Conservation (phyloP, 306 rosid species). For the Ormosia emarginata region DNA sequence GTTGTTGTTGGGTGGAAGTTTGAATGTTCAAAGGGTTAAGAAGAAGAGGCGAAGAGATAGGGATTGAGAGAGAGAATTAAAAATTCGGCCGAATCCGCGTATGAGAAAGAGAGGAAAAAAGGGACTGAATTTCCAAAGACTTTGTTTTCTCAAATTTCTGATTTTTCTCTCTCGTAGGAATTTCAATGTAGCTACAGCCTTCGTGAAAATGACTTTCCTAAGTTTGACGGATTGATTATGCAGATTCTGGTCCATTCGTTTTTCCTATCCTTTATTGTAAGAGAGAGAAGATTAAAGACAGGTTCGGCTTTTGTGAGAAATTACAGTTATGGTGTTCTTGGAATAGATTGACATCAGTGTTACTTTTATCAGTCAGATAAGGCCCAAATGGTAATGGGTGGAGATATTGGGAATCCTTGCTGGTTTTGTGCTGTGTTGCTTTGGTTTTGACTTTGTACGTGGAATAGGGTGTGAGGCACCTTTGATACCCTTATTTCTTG, state of each 20-base stretch:
- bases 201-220: slow-evolving; percentile 45
- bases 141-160: neutral
- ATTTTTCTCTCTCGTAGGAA: slow-evolving; percentile 11
- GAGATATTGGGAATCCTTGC: neutral
- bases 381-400: neutral
- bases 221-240: slow-evolving; percentile 45
- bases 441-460: slow-evolving; percentile 33
- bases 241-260: slow-evolving; percentile 46
- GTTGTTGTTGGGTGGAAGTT: slow-evolving; percentile 21
- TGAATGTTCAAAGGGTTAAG: slow-evolving; percentile 42
- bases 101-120: neutral
- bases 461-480: neutral
- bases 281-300: slow-evolving; percentile 1
- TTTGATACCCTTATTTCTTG: neutral
- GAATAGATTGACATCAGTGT: neutral
- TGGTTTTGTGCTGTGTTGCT: neutral
- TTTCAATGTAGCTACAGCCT: slow-evolving; percentile 29
- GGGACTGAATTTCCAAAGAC: slow-evolving; percentile 41
- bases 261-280: neutral
- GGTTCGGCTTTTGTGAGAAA: slow-evolving; percentile 13
- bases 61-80: neutral
- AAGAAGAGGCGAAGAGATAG: neutral
- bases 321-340: slow-evolving; percentile 33
- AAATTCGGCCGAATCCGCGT: slow-evolving; percentile 50
- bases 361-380: neutral